A percentile compares a stretch with the other conserved stretches of the same genome.
Conservation (phyloP, 192 early-diverging fungal species). For the Mortierella alpina region DNA sequence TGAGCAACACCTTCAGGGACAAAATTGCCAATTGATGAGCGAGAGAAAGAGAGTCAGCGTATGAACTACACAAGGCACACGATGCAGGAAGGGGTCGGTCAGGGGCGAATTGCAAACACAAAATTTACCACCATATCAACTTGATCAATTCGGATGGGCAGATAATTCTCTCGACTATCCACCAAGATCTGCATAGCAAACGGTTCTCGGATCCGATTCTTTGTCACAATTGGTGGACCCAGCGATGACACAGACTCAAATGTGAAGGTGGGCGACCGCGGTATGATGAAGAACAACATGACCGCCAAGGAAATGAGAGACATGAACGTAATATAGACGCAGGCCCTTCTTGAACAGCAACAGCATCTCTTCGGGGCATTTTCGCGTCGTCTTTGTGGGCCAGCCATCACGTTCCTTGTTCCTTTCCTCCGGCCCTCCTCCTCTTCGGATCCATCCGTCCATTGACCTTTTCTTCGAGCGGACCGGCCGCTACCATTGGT, state of each 20-base stretch:
- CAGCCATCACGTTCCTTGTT: not conserved
- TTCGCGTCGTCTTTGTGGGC: not conserved
- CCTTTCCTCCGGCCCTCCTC: conserved; percentile 10
- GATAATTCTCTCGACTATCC: conserved; percentile 37
- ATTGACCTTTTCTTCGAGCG: conserved; percentile 36
- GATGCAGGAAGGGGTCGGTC: not conserved
- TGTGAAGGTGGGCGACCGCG: conserved; percentile 17
- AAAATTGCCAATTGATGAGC: not conserved
- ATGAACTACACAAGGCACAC: not conserved
- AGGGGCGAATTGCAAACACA: not conserved
- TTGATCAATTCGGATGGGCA: conserved; percentile 21
- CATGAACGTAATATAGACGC: conserved; percentile 10
- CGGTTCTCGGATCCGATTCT: conserved; percentile 24
- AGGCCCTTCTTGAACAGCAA: conserved; percentile 22
- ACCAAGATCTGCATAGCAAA: conserved; percentile 30
- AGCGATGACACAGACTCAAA: conserved; percentile 24
- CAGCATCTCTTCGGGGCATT: conserved; percentile 12
- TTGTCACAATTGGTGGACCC: not conserved
- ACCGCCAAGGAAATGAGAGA: conserved; percentile 21
- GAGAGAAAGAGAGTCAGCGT: not conserved
- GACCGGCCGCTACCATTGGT: conserved; percentile 38
- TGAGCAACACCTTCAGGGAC: conserved; percentile 4
- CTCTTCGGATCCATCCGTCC: conserved; percentile 48
- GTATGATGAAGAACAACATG: conserved; percentile 34
- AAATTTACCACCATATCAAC: conserved; percentile 28